These are phyloP conservation scores for Pyricularia grisea DNA, from an alignment of 2,329 filamentous ascomycete genomes.

Conservation along the genomic window DNA sequence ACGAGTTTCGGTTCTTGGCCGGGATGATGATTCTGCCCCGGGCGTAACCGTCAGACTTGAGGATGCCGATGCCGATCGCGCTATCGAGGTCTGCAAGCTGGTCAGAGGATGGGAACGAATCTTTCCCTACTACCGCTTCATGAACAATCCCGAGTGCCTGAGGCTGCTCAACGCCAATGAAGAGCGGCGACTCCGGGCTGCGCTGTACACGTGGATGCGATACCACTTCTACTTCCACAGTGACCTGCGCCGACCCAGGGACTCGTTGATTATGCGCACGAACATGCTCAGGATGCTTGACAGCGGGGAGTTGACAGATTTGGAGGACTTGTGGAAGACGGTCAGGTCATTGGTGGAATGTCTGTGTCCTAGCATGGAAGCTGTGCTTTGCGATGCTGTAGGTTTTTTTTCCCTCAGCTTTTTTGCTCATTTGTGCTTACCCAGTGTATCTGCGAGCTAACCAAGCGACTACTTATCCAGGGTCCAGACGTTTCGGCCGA, in stretches of 20 bases:
- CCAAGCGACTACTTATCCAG: slow-evolving; percentile 4
- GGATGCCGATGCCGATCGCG: slow-evolving; percentile 14
- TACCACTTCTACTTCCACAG: slow-evolving; percentile 43
- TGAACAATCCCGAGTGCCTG: slow-evolving; percentile 29
- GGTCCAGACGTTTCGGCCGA: slow-evolving; percentile 13
- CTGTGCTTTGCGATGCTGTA: slow-evolving; percentile 23
- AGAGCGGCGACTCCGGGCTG: slow-evolving; percentile 35
- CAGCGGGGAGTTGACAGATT: slow-evolving; percentile 32
- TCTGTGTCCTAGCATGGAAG: slow-evolving; percentile 35
- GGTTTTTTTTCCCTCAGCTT: slow-evolving; percentile 9
- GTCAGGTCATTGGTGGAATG: slow-evolving; percentile 33
- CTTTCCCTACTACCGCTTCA: slow-evolving; percentile 27
- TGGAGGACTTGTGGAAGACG: slow-evolving; percentile 34
- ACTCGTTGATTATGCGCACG: slow-evolving; percentile 24
- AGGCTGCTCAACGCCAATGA: slow-evolving; percentile 34
- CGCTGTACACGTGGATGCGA: slow-evolving; percentile 45
- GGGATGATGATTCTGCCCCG: slow-evolving; percentile 1
- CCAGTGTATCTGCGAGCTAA: background rate
- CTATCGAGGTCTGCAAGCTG: slow-evolving; percentile 22
- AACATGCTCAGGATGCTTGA: slow-evolving; percentile 34
- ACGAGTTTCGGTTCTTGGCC: background rate
- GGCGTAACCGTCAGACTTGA: slow-evolving; percentile 11
- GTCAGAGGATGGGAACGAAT: slow-evolving; percentile 29
- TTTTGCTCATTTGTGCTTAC: too few species aligned
- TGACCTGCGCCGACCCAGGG: slow-evolving; percentile 20